Evolutionary conservation across 345 rosid species (phyloP).

Genomic region (Cochlearia excelsa): DNA sequence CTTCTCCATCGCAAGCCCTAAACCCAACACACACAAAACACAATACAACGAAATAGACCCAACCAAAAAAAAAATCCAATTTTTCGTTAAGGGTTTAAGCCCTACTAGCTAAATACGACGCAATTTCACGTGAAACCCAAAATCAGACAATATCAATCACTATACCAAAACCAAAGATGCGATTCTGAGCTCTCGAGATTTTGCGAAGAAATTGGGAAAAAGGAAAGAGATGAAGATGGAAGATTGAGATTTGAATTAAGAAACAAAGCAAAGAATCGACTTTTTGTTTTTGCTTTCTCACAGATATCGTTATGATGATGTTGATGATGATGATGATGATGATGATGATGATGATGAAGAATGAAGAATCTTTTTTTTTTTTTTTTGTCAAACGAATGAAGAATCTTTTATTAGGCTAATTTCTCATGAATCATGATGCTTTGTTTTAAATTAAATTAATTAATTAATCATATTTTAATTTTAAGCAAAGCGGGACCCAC

Average conservation of each 20-base stretch:
- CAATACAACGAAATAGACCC: not conserved
- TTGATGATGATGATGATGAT: not conserved
- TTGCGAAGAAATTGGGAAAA: conserved; percentile 5
- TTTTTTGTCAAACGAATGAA: no score
- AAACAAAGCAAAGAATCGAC: conserved; percentile 33
- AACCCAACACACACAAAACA: conserved; percentile 8
- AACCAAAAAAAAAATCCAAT: not conserved
- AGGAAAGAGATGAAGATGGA: conserved; percentile 20
- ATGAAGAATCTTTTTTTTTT: no score
- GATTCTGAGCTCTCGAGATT: conserved; percentile 34
- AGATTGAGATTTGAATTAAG: conserved; percentile 21
- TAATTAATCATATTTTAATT: no score
- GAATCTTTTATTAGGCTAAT: no score
- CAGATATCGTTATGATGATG: no score
- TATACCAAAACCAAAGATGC: conserved; percentile 28
- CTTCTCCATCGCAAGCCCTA: conserved; percentile 66
- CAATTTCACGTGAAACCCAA: conserved; percentile 21
- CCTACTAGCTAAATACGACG: conserved; percentile 15
- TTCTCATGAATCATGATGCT: no score
- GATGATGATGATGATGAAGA: conserved; percentile 26
- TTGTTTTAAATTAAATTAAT: no score
- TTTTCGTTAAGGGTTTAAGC: conserved; percentile 9
- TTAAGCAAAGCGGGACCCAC: no score
- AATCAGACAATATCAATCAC: conserved; percentile 7
- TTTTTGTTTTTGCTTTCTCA: conserved; percentile 5